Conservation (phyloP, 1,139 yeast genomes). For the Geotrichum phurueaensis region DNA sequence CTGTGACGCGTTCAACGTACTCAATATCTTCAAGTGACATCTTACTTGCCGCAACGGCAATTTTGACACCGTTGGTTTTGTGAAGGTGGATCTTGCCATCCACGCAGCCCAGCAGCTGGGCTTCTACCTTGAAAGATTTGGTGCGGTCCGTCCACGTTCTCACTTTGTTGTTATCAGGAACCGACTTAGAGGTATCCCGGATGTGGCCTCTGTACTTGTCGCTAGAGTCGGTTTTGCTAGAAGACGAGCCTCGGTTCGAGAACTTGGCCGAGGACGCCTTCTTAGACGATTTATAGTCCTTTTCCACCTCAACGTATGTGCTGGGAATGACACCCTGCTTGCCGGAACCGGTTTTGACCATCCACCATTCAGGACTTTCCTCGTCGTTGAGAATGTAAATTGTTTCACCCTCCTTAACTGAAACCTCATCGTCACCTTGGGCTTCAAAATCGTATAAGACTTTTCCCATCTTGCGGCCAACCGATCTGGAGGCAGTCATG, state of each 20-base stretch:
- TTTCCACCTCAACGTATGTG: slow-evolving; percentile 66
- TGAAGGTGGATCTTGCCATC: slow-evolving; percentile 94
- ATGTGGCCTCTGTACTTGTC: neutral
- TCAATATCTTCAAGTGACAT: slow-evolving; percentile 78
- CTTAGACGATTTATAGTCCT: slow-evolving; percentile 30
- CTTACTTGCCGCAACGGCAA: slow-evolving; percentile 89
- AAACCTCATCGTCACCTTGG: slow-evolving; percentile 81
- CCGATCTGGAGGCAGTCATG: slow-evolving; percentile 62
- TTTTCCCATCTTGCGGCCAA: slow-evolving; percentile 62
- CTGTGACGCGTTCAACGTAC: slow-evolving; percentile 87
- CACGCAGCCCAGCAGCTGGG: slow-evolving; percentile 86
- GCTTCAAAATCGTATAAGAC: slow-evolving; percentile 78
- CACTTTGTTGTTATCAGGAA: slow-evolving; percentile 75
- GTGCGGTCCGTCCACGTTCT: slow-evolving; percentile 96
- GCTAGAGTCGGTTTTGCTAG: neutral
- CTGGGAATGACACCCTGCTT: slow-evolving; percentile 87
- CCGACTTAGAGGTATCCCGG: slow-evolving; percentile 17
- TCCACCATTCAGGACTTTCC: slow-evolving; percentile 93
- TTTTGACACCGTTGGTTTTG: slow-evolving; percentile 92
- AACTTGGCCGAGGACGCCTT: neutral
- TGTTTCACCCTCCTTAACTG: slow-evolving; percentile 70
- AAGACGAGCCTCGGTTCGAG: slow-evolving; percentile 2
- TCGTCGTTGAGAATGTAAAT: slow-evolving; percentile 74
- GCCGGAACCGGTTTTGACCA: slow-evolving; percentile 71
- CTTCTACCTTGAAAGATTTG: slow-evolving; percentile 93